A percentile compares a stretch with the other conserved stretches of the same genome.
Conservation (phyloP, 2,329 filamentous ascomycete species). For the Calonectria hawksworthii region DNA sequence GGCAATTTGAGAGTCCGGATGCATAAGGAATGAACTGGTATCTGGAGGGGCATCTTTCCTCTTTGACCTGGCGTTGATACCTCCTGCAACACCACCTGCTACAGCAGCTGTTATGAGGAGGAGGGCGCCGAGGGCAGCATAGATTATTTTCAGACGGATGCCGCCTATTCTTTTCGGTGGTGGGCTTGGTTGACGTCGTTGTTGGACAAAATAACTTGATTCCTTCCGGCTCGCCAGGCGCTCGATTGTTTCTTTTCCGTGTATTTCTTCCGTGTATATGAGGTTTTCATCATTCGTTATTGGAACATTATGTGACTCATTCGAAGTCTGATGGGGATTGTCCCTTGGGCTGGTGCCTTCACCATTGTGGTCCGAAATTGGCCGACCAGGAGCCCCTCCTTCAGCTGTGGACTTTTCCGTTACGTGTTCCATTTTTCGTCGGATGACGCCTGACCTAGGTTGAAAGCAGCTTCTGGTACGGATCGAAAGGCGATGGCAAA, state of each 20-base stretch:
- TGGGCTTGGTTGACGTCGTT: background rate
- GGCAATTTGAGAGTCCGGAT: background rate
- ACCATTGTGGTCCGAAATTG: too few species aligned
- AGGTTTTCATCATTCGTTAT: background rate
- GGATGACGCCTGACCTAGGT: background rate
- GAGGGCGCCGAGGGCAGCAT: background rate
- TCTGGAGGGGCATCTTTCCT: too few species aligned
- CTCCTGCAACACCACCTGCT: background rate
- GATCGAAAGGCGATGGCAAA: background rate
- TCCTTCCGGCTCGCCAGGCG: background rate
- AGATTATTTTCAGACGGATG: background rate
- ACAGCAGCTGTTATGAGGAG: background rate
- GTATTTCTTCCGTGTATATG: background rate
- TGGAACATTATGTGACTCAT: background rate
- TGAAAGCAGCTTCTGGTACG: too few species aligned
- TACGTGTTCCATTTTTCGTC: background rate
- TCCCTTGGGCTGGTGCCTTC: background rate
- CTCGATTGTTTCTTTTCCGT: background rate
- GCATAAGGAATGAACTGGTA: background rate
- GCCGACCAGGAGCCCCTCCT: too few species aligned
- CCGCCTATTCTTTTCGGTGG: background rate
- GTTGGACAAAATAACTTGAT: background rate
- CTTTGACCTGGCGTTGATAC: background rate
- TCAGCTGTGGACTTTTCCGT: background rate
- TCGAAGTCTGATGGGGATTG: background rate